Evolutionary conservation across 352 stramenopile genomes (phyloP).

Genomic region (Pythium angustatum): DNA sequence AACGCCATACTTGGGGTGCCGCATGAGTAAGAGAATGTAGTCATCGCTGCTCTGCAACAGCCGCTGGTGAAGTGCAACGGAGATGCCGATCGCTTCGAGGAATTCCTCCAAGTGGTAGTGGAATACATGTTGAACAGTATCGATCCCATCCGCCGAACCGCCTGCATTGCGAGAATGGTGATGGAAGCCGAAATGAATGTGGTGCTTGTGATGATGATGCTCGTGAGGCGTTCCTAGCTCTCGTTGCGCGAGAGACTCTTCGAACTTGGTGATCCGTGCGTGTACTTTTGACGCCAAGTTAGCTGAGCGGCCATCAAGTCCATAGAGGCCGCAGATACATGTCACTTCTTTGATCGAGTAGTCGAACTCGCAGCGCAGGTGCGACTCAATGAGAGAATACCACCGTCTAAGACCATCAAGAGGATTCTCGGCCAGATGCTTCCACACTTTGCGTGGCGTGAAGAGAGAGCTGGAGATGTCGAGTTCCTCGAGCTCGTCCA

Average conservation of each 20-base stretch:
- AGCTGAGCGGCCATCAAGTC: slow-evolving; percentile 43
- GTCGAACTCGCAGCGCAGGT: slow-evolving; percentile 78
- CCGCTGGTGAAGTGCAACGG: slow-evolving; percentile 41
- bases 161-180: neutral
- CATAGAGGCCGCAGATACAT: slow-evolving; percentile 75
- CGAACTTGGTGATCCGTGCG: slow-evolving; percentile 22
- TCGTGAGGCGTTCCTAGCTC: neutral
- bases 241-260: slow-evolving; percentile 7
- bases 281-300: slow-evolving; percentile 19
- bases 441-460: slow-evolving; percentile 78
- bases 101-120: slow-evolving; percentile 38
- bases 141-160: neutral
- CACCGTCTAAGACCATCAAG: slow-evolving; percentile 72
- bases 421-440: slow-evolving; percentile 55
- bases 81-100: slow-evolving; percentile 53
- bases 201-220: slow-evolving; percentile 9
- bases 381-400: slow-evolving; percentile 83
- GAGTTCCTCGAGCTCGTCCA: slow-evolving; percentile 36
- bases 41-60: slow-evolving; percentile 65
- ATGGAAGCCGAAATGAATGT: slow-evolving; percentile 15
- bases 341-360: slow-evolving; percentile 72
- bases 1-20: slow-evolving; percentile 51
- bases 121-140: neutral
- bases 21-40: slow-evolving; percentile 75
- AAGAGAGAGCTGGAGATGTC: slow-evolving; percentile 81